A percentile compares a stretch with the other conserved stretches of the same genome.
Conservation (phyloP, 2,329 filamentous ascomycete species). For the Drechslerella coelobrocha region DNA sequence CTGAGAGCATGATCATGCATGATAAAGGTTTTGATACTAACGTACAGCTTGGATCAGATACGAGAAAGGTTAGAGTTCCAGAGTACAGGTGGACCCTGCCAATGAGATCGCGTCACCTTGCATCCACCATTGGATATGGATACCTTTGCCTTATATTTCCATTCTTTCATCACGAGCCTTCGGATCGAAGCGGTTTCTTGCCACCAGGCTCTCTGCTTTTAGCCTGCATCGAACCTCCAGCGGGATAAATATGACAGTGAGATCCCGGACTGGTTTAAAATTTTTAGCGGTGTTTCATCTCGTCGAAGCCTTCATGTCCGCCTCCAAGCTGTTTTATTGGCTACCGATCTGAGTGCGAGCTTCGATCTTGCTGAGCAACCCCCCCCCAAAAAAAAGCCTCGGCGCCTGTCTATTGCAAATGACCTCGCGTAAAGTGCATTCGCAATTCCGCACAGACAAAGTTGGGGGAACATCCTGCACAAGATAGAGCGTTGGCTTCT, state of each 20-base stretch:
- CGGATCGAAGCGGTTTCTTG: not conserved
- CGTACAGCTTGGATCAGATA: not conserved
- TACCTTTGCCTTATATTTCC: not conserved
- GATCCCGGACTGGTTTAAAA: constrained; percentile 10
- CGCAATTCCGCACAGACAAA: not conserved
- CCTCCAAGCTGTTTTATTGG: not conserved
- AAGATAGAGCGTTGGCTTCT: not conserved
- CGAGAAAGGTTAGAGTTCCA: not conserved
- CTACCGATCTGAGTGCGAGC: not conserved
- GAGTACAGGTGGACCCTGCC: not conserved
- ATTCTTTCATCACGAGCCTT: not conserved
- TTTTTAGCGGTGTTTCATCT: constrained; percentile 14
- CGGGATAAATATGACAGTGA: not conserved
- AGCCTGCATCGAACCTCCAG: not conserved
- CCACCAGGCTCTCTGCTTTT: not conserved
- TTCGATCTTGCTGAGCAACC: not conserved
- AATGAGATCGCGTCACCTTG: not conserved
- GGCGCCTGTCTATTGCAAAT: not conserved
- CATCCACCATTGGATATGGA: not conserved
- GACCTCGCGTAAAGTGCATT: not conserved
- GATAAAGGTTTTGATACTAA: constrained; percentile 7
- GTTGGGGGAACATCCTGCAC: not conserved
- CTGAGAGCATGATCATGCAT: constrained; percentile 20
- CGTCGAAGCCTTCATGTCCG: constrained; percentile 1
- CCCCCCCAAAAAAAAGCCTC: constrained; percentile 8